phyloP scores from a whole-genome alignment of 1,139 yeast genomes.

The Debaryomyces robertsiae region DNA sequence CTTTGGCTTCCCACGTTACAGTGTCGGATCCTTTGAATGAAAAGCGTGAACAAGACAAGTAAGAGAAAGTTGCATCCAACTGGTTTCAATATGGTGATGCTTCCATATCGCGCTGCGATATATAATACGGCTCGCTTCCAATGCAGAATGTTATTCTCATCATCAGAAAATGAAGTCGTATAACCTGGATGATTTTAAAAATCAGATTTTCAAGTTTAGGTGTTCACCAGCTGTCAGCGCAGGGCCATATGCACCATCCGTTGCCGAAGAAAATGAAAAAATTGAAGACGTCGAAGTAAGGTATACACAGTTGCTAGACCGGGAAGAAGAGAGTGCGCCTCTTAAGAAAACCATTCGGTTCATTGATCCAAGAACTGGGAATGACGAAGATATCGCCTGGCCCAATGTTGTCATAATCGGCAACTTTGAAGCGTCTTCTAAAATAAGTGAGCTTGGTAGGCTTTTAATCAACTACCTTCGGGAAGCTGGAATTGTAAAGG shows the following conservation, averaged over 20 bases:
- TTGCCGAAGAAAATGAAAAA: not conserved
- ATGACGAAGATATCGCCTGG: slow-evolving; percentile 3
- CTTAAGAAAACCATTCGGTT: slow-evolving; percentile 1
- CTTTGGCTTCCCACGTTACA: slow-evolving; percentile 7
- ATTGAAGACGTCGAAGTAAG: not conserved
- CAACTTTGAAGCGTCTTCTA: slow-evolving; percentile 10
- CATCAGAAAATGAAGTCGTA: not conserved
- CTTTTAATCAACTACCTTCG: slow-evolving; percentile 8
- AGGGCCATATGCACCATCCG: not conserved
- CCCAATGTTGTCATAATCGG: slow-evolving; percentile 2
- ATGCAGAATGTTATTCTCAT: slow-evolving; percentile 1
- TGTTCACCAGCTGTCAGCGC: not conserved
- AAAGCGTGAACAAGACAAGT: slow-evolving; percentile 1
- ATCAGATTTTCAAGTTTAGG: not conserved
- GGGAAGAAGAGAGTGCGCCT: not conserved
- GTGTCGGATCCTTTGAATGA: slow-evolving; percentile 2
- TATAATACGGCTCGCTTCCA: not conserved
- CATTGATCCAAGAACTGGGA: not conserved
- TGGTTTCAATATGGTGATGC: slow-evolving; percentile 3
- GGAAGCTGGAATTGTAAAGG: slow-evolving; percentile 7
- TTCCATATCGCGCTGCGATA: not conserved
- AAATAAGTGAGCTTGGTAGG: slow-evolving; percentile 12
- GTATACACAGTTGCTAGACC: not conserved
- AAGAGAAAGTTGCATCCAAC: slow-evolving; percentile 1
- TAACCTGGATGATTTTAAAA: not conserved